Conservation (phyloP, 2,329 filamentous ascomycete species). For the Fusarium duplospermum region DNA sequence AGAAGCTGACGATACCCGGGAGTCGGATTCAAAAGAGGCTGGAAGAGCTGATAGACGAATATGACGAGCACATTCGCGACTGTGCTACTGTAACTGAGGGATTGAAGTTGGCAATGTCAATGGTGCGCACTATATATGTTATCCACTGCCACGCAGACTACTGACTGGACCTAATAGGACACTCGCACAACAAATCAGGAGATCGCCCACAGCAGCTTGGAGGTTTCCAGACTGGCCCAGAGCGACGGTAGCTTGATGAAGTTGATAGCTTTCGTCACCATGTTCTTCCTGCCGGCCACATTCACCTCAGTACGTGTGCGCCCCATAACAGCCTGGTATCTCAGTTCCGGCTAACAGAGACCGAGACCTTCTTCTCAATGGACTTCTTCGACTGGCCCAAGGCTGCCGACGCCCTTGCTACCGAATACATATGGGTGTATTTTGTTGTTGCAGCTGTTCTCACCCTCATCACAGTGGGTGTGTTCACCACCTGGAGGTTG, state of each 20-base stretch:
- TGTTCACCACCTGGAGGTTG: not conserved
- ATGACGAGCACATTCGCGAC: conserved; percentile 5
- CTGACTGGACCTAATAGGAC: fast-evolving
- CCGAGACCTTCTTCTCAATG: not conserved
- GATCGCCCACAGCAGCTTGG: not conserved
- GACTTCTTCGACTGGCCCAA: conserved; percentile 12
- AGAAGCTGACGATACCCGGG: not conserved
- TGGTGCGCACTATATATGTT: not conserved
- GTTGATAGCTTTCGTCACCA: not conserved
- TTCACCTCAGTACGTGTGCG: conserved; percentile 4
- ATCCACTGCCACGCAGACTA: not conserved
- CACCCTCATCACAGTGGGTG: not conserved
- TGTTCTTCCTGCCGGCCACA: conserved; percentile 11
- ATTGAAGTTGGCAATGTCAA: not conserved
- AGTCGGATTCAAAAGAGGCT: not conserved
- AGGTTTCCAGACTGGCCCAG: not conserved
- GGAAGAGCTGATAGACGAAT: not conserved
- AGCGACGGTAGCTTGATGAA: conserved; percentile 6
- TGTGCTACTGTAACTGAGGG: not conserved
- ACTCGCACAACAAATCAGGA: not conserved
- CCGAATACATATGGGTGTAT: conserved; percentile 5
- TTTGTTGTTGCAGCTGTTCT: not conserved
- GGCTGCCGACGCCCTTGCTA: fast-evolving
- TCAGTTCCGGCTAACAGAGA: not conserved
- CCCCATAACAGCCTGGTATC: not conserved